phyloP scores from a whole-genome alignment of 352 stramenopile species.

The Phytophthora pluvialis region DNA sequence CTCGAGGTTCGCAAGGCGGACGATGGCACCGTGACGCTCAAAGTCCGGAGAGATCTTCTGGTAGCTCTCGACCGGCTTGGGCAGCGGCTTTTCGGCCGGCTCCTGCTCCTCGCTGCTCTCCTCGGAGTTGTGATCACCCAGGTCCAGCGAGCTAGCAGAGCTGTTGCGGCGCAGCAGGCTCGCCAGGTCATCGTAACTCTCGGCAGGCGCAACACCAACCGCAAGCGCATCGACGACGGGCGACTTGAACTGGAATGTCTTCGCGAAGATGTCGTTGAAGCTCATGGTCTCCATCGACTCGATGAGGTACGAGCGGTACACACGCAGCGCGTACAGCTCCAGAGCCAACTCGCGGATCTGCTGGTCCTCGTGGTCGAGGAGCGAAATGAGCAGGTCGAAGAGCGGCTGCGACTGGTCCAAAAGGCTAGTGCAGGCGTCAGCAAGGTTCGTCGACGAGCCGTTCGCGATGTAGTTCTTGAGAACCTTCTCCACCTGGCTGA shows the following conservation, averaged over 20 bases:
- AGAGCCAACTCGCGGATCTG: slow-evolving; percentile 75
- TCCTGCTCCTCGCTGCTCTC: slow-evolving; percentile 49
- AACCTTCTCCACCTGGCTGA: slow-evolving; percentile 80
- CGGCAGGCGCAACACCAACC: slow-evolving; percentile 70
- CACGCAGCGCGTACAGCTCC: slow-evolving; percentile 84
- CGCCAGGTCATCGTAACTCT: slow-evolving; percentile 87
- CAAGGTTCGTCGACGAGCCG: slow-evolving; percentile 52
- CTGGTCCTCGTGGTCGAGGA: slow-evolving; percentile 75
- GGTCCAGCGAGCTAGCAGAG: slow-evolving; percentile 47
- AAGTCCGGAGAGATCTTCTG: slow-evolving; percentile 78
- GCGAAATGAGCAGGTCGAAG: slow-evolving; percentile 85
- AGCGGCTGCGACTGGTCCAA: slow-evolving; percentile 87
- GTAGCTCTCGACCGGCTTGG: slow-evolving; percentile 56
- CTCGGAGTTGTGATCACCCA: slow-evolving; percentile 40
- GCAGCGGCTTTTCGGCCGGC: slow-evolving; percentile 31
- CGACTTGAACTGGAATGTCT: slow-evolving; percentile 90
- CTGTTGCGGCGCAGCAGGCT: slow-evolving; percentile 73
- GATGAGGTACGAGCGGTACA: slow-evolving; percentile 89
- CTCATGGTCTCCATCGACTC: slow-evolving; percentile 83
- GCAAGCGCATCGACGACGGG: slow-evolving; percentile 80
- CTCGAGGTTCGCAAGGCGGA: slow-evolving; percentile 88
- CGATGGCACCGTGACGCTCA: slow-evolving; percentile 84
- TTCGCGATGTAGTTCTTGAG: slow-evolving; percentile 74
- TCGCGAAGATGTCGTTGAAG: slow-evolving; percentile 72
- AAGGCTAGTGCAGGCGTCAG: slow-evolving; percentile 59